A percentile compares a stretch with the other conserved stretches of the same genome.
Conservation (phyloP, 1,284 basidiomycete species). For the Chondrostereum purpureum region DNA sequence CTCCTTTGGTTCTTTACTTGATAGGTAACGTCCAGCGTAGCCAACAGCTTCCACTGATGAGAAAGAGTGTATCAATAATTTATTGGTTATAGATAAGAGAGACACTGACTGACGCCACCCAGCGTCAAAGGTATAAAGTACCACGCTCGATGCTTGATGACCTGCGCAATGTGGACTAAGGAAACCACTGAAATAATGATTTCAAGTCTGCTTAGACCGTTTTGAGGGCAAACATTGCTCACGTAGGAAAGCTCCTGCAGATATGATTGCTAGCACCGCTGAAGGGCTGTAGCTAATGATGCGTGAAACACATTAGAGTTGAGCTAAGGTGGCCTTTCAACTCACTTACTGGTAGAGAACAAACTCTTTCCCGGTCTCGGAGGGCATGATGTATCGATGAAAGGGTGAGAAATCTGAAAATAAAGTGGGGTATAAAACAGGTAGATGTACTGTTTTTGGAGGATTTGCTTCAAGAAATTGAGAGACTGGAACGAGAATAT, state of each 20-base stretch:
- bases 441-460: too few relatives aligned
- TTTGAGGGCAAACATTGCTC: neutral
- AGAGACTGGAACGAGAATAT: too few relatives aligned
- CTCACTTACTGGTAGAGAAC: neutral
- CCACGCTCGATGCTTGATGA: conserved; percentile 1
- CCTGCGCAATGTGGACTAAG: neutral
- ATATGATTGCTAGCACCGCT: neutral
- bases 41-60: conserved; percentile 1
- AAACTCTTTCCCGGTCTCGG: too few relatives aligned
- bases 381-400: too few relatives aligned
- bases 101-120: too few relatives aligned
- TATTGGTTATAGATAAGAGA: too few relatives aligned
- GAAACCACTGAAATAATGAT: neutral
- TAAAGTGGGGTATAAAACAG: too few relatives aligned
- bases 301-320: neutral
- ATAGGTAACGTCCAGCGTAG: conserved; percentile 1
- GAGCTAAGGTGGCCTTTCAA: neutral
- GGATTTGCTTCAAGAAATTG: too few relatives aligned
- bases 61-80: too few relatives aligned
- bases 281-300: conserved; percentile 5
- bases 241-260: neutral
- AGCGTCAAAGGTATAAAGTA: conserved; percentile 7
- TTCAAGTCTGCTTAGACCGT: neutral
- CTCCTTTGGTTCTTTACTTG: neutral
- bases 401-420: too few relatives aligned